Conservation (phyloP, 176 grass and related monocot genomes). For the Thalia dealbata region DNA sequence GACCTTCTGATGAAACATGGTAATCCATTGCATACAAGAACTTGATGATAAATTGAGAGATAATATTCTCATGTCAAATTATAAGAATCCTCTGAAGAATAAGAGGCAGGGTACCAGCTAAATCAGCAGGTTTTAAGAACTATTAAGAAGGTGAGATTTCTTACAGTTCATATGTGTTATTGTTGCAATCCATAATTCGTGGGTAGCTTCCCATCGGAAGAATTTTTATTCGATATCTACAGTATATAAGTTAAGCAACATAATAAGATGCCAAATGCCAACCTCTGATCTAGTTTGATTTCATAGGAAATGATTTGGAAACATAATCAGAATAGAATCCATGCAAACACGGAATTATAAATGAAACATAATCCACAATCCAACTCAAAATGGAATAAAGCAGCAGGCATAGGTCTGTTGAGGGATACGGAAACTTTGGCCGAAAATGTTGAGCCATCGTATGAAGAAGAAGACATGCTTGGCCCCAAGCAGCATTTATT, state of each 20-base stretch:
- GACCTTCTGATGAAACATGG: background rate
- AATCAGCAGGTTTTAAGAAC: background rate
- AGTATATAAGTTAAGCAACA: slow-evolving; percentile 20
- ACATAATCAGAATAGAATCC: background rate
- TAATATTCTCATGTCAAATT: background rate
- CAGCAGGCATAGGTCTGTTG: background rate
- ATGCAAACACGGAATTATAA: background rate
- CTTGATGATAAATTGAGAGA: background rate
- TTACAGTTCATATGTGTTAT: slow-evolving; percentile 94
- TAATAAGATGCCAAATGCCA: background rate
- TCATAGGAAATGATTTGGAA: background rate
- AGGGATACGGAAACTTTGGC: slow-evolving; percentile 65
- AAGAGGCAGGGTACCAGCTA: background rate
- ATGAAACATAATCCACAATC: background rate
- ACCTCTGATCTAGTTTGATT: background rate
- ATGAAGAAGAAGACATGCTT: slow-evolving; percentile 89
- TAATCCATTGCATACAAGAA: background rate
- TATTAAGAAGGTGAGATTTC: slow-evolving; percentile 1
- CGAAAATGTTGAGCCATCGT: slow-evolving; percentile 86
- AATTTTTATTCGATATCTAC: slow-evolving; percentile 91
- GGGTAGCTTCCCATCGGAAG: slow-evolving; percentile 97
- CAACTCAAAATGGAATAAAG: background rate
- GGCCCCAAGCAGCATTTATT: slow-evolving; percentile 99
- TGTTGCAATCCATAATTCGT: slow-evolving; percentile 63
- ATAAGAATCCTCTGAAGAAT: background rate